These are phyloP conservation scores for Zopfia rhizophila DNA, from an alignment of 2,329 filamentous ascomycete genomes.

Conservation along the genomic window DNA sequence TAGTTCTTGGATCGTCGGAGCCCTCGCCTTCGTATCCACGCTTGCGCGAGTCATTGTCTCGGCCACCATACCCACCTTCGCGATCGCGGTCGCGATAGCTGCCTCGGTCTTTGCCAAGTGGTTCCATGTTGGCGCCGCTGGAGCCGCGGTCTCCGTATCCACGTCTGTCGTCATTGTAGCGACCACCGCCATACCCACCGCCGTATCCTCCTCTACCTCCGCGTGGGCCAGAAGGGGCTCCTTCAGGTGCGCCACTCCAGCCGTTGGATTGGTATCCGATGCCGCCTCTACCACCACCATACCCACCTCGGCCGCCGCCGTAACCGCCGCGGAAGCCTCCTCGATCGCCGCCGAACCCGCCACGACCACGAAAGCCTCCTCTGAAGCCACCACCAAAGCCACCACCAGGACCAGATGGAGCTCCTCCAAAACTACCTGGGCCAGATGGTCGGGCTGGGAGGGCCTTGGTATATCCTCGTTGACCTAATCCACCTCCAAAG, in stretches of 20 bases:
- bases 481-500: constrained; percentile 90
- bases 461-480: constrained; percentile 90
- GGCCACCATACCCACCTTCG: constrained; percentile 47
- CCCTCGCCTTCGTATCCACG: constrained; percentile 76
- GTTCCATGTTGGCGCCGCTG: constrained; percentile 85
- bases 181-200: constrained; percentile 51
- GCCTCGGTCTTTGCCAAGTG: constrained; percentile 53
- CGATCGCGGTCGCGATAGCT: constrained; percentile 55
- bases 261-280: constrained; percentile 57
- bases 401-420: constrained; percentile 64
- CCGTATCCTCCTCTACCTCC: constrained; percentile 50
- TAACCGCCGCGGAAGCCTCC: constrained; percentile 63
- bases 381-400: constrained; percentile 61
- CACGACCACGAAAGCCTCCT: constrained; percentile 62
- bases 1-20: constrained; percentile 77
- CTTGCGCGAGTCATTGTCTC: constrained; percentile 62
- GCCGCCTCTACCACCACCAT: constrained; percentile 58
- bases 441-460: constrained; percentile 75
- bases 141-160: constrained; percentile 50
- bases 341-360: constrained; percentile 53
- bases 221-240: constrained; percentile 60
- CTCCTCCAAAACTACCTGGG: constrained; percentile 66
- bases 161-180: constrained; percentile 50
- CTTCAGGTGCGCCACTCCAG: constrained; percentile 55
- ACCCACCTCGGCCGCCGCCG: constrained; percentile 59